Evolutionary conservation across 2,329 filamentous ascomycete genomes (phyloP), one percentile per base, ranked within the genome.

Genomic region (Verticillium tricorpus): DNA sequence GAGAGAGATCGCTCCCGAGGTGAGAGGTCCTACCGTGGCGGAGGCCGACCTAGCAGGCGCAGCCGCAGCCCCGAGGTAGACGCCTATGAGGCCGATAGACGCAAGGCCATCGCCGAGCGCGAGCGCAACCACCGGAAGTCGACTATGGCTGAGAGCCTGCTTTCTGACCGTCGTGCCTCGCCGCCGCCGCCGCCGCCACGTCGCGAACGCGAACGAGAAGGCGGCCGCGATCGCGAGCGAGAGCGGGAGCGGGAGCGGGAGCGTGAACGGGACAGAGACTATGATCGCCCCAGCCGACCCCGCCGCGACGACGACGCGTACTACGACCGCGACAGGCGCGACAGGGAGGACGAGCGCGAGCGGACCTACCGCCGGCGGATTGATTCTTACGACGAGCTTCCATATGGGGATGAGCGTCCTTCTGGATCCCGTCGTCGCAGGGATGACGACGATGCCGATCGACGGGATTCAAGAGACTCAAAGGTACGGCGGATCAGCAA

Each of bases 1-100:
- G 87, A 86, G 55, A 81, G 83, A 70, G 87, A 85, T 52, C 74
- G 78, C 67, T 80, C 78, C 59, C 78, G 82, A 76, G 83, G 84
- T 80, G 87, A 89, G 76, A 81, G 85, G 78, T 82, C 84, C 77
- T 85, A 88, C 74, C 85, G 86, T 67, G 79, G 79, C 71, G 79
- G 80, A 68, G 80, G 78, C 67, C 84, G 85, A 70, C 77, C 80
- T 70, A 77, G 78, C 68, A 82, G 91, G 69, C 85, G 86, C 69
- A 96, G 91, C 72, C 92, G 93, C 69, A 93, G 90, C 69, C 93
- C 93, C n/a, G 95, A 98, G 75, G 86, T 87, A 62, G 93, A 99
- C 77, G 87, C 92, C 22, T 99, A 99, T 75, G 95, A 98, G 76
- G 95, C 93, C 63, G 95, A 99, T 73, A 88, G 95, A 67, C 90